These are phyloP conservation scores for Hymenochaete sp. DNA, from an alignment of 1,284 basidiomycete species.

Conservation along the genomic window DNA sequence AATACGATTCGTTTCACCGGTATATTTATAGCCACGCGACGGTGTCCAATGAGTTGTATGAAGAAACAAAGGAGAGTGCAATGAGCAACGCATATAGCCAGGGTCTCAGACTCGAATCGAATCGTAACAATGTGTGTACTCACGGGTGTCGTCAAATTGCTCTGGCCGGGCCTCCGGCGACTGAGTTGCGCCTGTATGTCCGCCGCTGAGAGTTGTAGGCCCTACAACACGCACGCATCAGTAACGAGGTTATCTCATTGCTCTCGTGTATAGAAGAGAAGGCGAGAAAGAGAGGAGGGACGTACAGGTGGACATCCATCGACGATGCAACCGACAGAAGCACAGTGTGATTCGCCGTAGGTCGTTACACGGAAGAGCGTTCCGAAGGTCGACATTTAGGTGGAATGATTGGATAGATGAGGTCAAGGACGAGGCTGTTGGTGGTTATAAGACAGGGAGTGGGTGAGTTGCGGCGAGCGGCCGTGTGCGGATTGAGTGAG, in stretches of 20 bases:
- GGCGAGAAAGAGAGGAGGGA: conserved; percentile 17
- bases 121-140: no score
- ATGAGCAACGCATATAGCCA: no score
- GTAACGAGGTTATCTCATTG: background rate
- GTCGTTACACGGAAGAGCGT: conserved; percentile 90
- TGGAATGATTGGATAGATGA: background rate
- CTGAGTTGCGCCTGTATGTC: conserved; percentile 93
- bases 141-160: conserved; percentile 92
- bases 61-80: no score
- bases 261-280: background rate
- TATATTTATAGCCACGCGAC: no score
- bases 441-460: background rate
- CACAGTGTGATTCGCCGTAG: conserved; percentile 96
- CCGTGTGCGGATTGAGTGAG: conserved; percentile 2
- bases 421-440: background rate
- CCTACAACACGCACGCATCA: conserved; percentile 39
- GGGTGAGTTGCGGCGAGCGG: conserved; percentile 7
- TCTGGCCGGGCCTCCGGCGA: conserved; percentile 90
- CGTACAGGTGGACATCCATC: conserved; percentile 92
- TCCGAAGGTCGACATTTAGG: conserved; percentile 86
- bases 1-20: no score
- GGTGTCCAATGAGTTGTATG: no score
- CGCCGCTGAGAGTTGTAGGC: conserved; percentile 68
- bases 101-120: no score
- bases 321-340: conserved; percentile 94